phyloP scores from a whole-genome alignment of 192 early-diverging fungal species.

The Chytriomyces sp. region DNA sequence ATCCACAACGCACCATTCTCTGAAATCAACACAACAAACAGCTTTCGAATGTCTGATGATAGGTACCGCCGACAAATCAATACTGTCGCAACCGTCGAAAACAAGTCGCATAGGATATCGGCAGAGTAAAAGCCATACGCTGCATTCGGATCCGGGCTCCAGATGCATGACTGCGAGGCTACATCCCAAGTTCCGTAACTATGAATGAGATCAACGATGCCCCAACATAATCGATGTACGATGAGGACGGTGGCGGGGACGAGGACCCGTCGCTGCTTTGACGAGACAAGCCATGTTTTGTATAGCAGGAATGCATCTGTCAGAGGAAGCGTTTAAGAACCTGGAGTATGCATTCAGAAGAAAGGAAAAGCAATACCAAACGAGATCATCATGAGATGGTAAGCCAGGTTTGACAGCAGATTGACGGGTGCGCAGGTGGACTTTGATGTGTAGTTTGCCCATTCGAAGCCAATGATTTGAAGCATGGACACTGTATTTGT shows the following conservation, averaged over 20 bases:
- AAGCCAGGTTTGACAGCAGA: neutral
- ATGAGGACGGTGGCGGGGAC: neutral
- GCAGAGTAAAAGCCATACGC: neutral
- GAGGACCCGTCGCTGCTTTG: neutral
- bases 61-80: neutral
- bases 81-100: neutral
- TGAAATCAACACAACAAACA: neutral
- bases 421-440: slow-evolving; percentile 5
- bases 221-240: neutral
- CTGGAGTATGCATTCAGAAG: too few species aligned
- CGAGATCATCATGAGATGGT: slow-evolving; percentile 1
- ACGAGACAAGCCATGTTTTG: slow-evolving; percentile 10
- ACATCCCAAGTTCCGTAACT: neutral
- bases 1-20: slow-evolving; percentile 8
- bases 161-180: neutral
- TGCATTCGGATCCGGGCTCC: neutral
- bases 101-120: neutral
- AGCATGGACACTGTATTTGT: neutral
- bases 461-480: neutral
- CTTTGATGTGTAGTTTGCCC: neutral
- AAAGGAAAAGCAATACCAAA: neutral
- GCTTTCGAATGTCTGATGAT: neutral
- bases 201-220: neutral
- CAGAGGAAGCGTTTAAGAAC: too few species aligned
- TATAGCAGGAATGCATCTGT: slow-evolving; percentile 12